phyloP scores from a whole-genome alignment of 352 stramenopile species.

The Phytophthora sansomeana region DNA sequence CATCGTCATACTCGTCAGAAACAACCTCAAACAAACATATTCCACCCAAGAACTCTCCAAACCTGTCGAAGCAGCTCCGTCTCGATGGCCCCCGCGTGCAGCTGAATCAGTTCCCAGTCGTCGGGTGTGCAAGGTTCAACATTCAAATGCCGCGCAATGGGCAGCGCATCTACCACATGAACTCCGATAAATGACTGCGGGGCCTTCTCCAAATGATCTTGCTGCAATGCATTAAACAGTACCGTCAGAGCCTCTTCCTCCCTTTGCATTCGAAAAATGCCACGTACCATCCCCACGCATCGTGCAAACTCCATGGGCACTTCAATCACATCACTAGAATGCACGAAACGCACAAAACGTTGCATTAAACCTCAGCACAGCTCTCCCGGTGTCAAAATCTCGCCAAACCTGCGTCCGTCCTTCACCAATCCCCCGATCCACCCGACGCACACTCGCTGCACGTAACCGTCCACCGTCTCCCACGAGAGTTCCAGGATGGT shows the following conservation, averaged over 20 bases:
- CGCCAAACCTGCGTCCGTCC: constrained; percentile 53
- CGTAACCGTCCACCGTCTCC: constrained; percentile 83
- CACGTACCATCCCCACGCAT: constrained; percentile 78
- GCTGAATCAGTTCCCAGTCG: constrained; percentile 92
- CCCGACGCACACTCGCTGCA: constrained; percentile 74
- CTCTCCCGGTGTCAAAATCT: background rate
- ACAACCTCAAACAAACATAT: background rate
- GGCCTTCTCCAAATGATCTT: constrained; percentile 64
- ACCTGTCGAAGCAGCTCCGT: constrained; percentile 87
- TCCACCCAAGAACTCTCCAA: constrained; percentile 1
- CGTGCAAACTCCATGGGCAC: constrained; percentile 84
- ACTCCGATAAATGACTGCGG: constrained; percentile 75
- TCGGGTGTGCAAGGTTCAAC: constrained; percentile 87
- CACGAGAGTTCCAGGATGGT: constrained; percentile 82
- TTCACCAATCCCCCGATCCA: constrained; percentile 76
- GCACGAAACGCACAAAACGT: constrained; percentile 3
- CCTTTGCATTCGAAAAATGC: background rate
- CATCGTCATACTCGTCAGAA: constrained; percentile 2
- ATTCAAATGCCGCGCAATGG: constrained; percentile 76
- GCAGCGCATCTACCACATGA: constrained; percentile 75
- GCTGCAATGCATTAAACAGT: constrained; percentile 33
- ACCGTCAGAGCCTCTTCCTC: constrained; percentile 3
- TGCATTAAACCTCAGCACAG: constrained; percentile 2
- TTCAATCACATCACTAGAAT: constrained; percentile 82
- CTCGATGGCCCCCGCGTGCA: constrained; percentile 87